Conservation (phyloP, 805 yeast genomes). For the Hanseniaspora hatyaiensis region DNA sequence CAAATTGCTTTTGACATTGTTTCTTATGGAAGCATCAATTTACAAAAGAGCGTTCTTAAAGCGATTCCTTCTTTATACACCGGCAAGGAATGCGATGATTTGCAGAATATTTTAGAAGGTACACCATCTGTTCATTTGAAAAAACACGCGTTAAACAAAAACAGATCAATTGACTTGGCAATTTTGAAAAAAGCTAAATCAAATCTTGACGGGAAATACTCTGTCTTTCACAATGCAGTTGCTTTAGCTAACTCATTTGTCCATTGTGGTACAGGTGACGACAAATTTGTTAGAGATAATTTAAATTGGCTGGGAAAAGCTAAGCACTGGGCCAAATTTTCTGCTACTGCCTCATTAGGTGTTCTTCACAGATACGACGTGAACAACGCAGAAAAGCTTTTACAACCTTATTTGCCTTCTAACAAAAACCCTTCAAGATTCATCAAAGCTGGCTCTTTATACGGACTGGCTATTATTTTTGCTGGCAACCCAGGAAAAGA, state of each 20-base stretch:
- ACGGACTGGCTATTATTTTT: slow-evolving; percentile 83
- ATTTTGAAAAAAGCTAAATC: slow-evolving; percentile 73
- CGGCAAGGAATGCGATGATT: slow-evolving; percentile 17
- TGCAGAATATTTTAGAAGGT: slow-evolving; percentile 62
- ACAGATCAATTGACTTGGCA: slow-evolving; percentile 75
- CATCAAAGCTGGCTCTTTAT: slow-evolving; percentile 90
- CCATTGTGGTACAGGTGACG: slow-evolving; percentile 94
- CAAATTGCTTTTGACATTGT: slow-evolving; percentile 95
- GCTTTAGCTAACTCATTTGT: slow-evolving; percentile 88
- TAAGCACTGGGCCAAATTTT: slow-evolving; percentile 95
- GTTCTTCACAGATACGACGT: slow-evolving; percentile 92
- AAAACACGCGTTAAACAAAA: slow-evolving; percentile 73
- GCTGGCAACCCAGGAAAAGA: slow-evolving; percentile 88
- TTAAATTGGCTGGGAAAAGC: slow-evolving; percentile 95
- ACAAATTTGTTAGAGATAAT: slow-evolving; percentile 78
- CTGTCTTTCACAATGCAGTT: slow-evolving; percentile 90
- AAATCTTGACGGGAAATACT: slow-evolving; percentile 77
- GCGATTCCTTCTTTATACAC: slow-evolving; percentile 16
- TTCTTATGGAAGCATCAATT: slow-evolving; percentile 79
- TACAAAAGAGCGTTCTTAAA: slow-evolving; percentile 35
- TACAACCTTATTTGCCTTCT: slow-evolving; percentile 87
- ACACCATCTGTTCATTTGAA: slow-evolving; percentile 89
- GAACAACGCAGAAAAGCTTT: slow-evolving; percentile 74
- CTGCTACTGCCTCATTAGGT: slow-evolving; percentile 96
- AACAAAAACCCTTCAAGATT: slow-evolving; percentile 56